These are phyloP conservation scores for Grosmannia penicillata DNA, from an alignment of 2,329 filamentous ascomycete species.

Conservation along the genomic window DNA sequence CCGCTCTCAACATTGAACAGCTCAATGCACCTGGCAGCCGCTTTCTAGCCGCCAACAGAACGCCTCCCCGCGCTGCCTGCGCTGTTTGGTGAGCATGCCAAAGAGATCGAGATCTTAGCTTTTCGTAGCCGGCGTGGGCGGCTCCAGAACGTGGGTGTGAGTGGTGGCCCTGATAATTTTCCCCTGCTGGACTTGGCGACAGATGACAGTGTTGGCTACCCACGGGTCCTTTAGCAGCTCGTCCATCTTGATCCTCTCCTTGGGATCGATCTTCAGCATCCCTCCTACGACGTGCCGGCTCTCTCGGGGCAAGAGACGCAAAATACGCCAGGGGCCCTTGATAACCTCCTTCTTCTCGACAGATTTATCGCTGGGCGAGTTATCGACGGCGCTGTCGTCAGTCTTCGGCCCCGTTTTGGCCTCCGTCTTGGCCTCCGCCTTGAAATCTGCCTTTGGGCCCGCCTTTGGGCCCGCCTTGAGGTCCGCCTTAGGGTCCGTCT, in stretches of 20 bases:
- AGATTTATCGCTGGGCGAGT: constrained; percentile 13
- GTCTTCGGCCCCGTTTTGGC: too few relatives aligned
- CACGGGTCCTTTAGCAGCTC: constrained; percentile 82
- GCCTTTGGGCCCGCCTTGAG: not conserved
- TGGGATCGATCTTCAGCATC: constrained; percentile 84
- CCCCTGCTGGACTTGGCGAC: constrained; percentile 59
- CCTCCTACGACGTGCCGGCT: constrained; percentile 77
- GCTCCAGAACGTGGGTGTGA: constrained; percentile 77
- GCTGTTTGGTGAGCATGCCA: too few relatives aligned
- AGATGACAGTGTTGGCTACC: constrained; percentile 76
- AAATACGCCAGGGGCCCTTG: constrained; percentile 79
- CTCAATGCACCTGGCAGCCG: too few relatives aligned
- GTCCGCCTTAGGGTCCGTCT: not conserved
- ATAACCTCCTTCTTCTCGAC: constrained; percentile 60
- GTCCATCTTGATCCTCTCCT: constrained; percentile 65
- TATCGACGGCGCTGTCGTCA: too few relatives aligned
- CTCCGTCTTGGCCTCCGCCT: too few relatives aligned
- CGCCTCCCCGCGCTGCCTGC: too few relatives aligned
- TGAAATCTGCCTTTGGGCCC: too few relatives aligned
- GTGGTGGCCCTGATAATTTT: constrained; percentile 56
- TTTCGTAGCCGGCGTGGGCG: constrained; percentile 30
- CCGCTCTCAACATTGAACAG: too few relatives aligned
- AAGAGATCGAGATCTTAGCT: too few relatives aligned
- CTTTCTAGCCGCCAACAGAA: too few relatives aligned
- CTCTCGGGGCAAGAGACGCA: constrained; percentile 77